A percentile compares a stretch with the other conserved stretches of the same genome.
phyloP scores from a whole-genome alignment of 1,139 yeast genomes.

The Arxiozyma slooffiae region DNA sequence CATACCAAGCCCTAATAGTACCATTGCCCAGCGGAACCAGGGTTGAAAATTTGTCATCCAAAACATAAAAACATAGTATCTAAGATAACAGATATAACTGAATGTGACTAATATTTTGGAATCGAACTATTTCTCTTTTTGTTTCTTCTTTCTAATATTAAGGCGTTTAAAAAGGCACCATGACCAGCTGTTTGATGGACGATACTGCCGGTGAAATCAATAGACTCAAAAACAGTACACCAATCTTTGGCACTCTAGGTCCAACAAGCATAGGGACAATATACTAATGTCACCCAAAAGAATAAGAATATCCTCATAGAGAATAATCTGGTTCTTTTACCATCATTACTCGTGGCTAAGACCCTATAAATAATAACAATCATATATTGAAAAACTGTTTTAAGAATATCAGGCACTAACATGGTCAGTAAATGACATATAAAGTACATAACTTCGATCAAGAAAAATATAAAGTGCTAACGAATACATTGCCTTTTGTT shows the following conservation, averaged over 20 bases:
- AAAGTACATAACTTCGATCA: constrained; percentile 68
- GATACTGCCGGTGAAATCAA: constrained; percentile 97
- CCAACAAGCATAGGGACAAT: constrained; percentile 94
- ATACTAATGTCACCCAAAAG: constrained; percentile 91
- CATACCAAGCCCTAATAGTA: constrained; percentile 85
- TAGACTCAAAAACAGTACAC: constrained; percentile 70
- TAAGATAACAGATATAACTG: constrained; percentile 78
- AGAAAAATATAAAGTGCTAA: constrained; percentile 77
- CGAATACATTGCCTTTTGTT: constrained; percentile 50
- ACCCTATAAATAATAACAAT: constrained; percentile 88
- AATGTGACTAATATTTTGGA: constrained; percentile 87
- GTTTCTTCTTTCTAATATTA: constrained; percentile 82
- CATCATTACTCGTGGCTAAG: constrained; percentile 93
- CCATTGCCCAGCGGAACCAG: constrained; percentile 94
- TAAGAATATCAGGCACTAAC: constrained; percentile 77
- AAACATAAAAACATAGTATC: constrained; percentile 95
- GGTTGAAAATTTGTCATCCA: constrained; percentile 98
- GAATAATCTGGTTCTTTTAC: constrained; percentile 92
- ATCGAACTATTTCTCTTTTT: constrained; percentile 68
- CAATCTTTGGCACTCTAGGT: constrained; percentile 93
- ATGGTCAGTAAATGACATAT: constrained; percentile 61
- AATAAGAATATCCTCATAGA: constrained; percentile 94
- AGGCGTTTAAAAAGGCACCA: constrained; percentile 88
- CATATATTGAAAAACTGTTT: constrained; percentile 90
- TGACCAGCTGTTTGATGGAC: constrained; percentile 93